Percentiles rank a stretch among this genome's conserved stretches.
phyloP scores from a whole-genome alignment of 1,284 basidiomycete species.

The Irpex sp. region DNA sequence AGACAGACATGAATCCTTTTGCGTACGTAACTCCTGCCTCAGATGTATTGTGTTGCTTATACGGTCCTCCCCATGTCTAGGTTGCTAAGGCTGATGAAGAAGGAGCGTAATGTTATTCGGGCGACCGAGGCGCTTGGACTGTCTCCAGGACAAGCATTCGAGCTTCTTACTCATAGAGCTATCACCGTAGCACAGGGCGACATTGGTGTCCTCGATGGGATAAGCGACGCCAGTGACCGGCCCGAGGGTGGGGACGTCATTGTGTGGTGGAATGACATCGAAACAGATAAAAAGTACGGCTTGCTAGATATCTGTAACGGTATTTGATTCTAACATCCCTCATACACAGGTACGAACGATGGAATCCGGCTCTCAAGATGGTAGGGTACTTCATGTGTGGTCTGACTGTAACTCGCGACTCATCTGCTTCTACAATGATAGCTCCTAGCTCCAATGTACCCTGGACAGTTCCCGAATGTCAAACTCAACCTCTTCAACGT shows the following conservation, averaged over 20 bases:
- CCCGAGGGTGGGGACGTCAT: slow-evolving; percentile 73
- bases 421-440: slow-evolving; percentile 23
- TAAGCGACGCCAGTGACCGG: slow-evolving; percentile 90
- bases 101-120: slow-evolving; percentile 66
- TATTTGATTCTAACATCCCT: no score
- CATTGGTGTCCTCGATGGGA: slow-evolving; percentile 59
- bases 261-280: slow-evolving; percentile 88
- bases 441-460: slow-evolving; percentile 70
- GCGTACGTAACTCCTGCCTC: slow-evolving; percentile 35
- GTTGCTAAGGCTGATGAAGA: slow-evolving; percentile 66
- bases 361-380: background rate
- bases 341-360: slow-evolving; percentile 4
- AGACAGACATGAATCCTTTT: slow-evolving; percentile 70
- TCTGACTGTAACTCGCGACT: background rate
- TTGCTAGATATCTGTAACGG: background rate
- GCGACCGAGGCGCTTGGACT: slow-evolving; percentile 65
- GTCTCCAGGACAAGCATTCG: slow-evolving; percentile 58
- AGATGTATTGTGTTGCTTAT: background rate
- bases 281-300: slow-evolving; percentile 69
- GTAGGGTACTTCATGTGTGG: background rate
- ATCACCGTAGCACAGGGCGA: slow-evolving; percentile 49
- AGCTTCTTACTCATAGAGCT: slow-evolving; percentile 64
- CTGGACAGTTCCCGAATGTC: slow-evolving; percentile 74
- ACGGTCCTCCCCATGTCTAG: slow-evolving; percentile 26
- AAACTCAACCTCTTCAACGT: slow-evolving; percentile 80